A percentile compares a stretch with the other conserved stretches of the same genome.
phyloP scores from a whole-genome alignment of 768 basidiomycete species.

The Symmetrospora coprosmae region DNA sequence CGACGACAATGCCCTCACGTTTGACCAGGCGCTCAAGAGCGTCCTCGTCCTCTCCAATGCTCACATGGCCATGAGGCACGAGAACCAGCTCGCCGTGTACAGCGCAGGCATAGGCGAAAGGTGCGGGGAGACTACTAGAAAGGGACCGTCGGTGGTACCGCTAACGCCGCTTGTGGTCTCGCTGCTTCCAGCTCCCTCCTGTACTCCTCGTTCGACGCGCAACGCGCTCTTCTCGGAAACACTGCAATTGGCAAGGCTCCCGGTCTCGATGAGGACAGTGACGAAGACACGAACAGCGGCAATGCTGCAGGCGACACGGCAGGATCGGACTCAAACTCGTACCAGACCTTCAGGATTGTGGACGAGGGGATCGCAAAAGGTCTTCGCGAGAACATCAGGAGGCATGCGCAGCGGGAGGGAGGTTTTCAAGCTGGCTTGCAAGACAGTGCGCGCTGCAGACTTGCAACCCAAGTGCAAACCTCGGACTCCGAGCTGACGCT shows the following conservation, averaged over 20 bases:
- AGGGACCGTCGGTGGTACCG: too few relatives aligned
- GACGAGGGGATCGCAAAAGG: slow-evolving; percentile 52
- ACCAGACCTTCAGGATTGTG: slow-evolving; percentile 66
- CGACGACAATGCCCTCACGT: slow-evolving; percentile 43
- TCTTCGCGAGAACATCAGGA: too few relatives aligned
- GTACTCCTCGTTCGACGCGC: slow-evolving; percentile 51
- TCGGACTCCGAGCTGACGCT: background rate
- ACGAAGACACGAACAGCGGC: too few relatives aligned
- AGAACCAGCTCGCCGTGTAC: slow-evolving; percentile 83
- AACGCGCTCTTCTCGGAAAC: slow-evolving; percentile 35
- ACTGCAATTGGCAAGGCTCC: slow-evolving; percentile 19
- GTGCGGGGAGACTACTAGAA: slow-evolving; percentile 39
- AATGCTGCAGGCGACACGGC: too few relatives aligned
- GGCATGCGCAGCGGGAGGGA: slow-evolving; percentile 44
- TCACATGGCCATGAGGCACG: slow-evolving; percentile 76
- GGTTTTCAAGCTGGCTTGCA: slow-evolving; percentile 26
- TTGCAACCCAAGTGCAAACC: background rate
- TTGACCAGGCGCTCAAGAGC: slow-evolving; percentile 64
- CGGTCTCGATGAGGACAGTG: slow-evolving; percentile 19
- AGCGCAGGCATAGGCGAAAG: slow-evolving; percentile 74
- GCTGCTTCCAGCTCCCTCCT: slow-evolving; percentile 49
- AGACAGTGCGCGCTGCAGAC: background rate
- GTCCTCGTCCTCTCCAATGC: slow-evolving; percentile 82
- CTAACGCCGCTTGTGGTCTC: background rate
- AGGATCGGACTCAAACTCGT: slow-evolving; percentile 58